Evolutionary conservation across 495 filamentous ascomycete species (phyloP), one percentile per base, ranked within the genome.

Genomic region (Aspergillus ostianus): DNA sequence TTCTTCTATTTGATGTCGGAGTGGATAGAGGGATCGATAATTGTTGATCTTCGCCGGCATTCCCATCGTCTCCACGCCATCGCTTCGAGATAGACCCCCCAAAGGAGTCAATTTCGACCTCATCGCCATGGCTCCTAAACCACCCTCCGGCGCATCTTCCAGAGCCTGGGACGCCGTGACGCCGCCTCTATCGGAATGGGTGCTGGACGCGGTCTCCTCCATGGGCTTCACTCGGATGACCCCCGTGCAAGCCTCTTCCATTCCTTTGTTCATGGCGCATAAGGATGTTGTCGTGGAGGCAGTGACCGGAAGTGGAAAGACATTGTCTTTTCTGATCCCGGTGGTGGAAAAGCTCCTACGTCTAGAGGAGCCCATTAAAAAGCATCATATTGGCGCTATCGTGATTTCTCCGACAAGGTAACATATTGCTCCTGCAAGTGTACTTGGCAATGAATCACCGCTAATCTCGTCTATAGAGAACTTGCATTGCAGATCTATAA

Each of bases 231-330:
- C 79, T 49, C 85, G 87, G 64, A 95, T 93, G 77, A 98, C 94
- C 3, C 94, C 94, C 1, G 94, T 97, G 17, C 94, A 98, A 72
- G 90, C 92, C 21, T 93, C 90, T n/a, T 88, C 89, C 17, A 91
- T 98, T 62, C 93, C 93, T 12, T 82, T 97, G 17, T 96, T 97
- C 72, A 86, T 91, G 75, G 87, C 86, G 8, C 91, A 98, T 72
- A 97, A 97, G 66, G 94, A 98, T 75, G 93, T 98, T 0, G 93
- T 98, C 3, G 93, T 97, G 27, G 93, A 97, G 71, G 95, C 94
- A 2, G 94, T 97, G 8, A 98, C 94, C 3, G 94, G 95, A 8
- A 94, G 90, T 68, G 94, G 94, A 48, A 98, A 98, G 74, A 98
- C 94, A 0, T 76, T 97, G 47, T 88, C 92, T 2, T 98, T 94